Evolutionary conservation across 192 early-diverging fungal genomes (phyloP), one percentile per base, ranked within the genome.

Genomic region (Rhizophagus sp.): DNA sequence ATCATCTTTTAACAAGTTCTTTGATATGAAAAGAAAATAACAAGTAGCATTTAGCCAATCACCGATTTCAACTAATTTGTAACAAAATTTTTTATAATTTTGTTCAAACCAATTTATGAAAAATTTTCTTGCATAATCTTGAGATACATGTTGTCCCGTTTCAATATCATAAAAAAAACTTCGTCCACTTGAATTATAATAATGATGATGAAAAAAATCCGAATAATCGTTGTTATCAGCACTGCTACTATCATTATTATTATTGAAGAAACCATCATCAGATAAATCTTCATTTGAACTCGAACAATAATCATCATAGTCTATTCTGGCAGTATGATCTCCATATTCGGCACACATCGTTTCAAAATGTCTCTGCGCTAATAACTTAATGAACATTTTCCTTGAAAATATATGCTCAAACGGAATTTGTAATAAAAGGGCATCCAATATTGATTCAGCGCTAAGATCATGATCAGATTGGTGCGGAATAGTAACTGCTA

Each of bases 221-320:
- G 52, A 57, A 57, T 57, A 19, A 65, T 65, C 12, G 30, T 65
- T 65, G 13, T 65, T 27, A 65, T 30, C n/a, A 27, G 1, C 15
- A 65, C 8, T 27, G 8, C 24, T 30, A 65, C 25, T 65, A 27
- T 30, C 13, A 65, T 65, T 13, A 65, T 30, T 10, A 30, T 65
- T 65, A 15, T 65, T 25, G 64, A 30, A 27, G 24, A 27, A 65
- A 15, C 27, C 27, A 65, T 65, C 64, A 27, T 65, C 64, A 27
- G 64, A 65, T 30, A 65, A 65, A 65, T 65, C 64, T 65, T 65
- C 64, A 65, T 65, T 65, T 27, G 64, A 65, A 65, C 64, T 65
- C 27, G 64, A 65, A 65, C 64, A 65, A 65, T 65, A 65, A 65
- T 65, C 64, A 65, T 65, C 64, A 12, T 65, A 65, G 30, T 65